Percentiles rank a stretch among this genome's conserved stretches.
phyloP scores from a whole-genome alignment of 129 eudicot genomes.

The Pittosporum tobira region DNA sequence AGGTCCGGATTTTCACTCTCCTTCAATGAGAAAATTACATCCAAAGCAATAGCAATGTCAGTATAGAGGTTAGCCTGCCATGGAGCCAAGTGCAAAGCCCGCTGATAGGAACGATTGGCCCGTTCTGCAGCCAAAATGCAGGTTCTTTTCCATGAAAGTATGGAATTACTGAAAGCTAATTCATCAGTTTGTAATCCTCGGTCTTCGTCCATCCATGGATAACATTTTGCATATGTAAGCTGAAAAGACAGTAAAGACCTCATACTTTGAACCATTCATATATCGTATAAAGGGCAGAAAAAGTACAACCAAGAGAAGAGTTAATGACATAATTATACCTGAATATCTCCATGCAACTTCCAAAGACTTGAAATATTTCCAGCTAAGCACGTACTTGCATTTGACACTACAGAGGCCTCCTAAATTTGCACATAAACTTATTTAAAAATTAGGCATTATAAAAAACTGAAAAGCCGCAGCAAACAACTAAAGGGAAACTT shows the following conservation, averaged over 20 bases:
- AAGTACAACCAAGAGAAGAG: constrained; percentile 3
- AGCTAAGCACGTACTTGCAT: constrained; percentile 38
- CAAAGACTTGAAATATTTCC: constrained; percentile 69
- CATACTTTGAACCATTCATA: constrained; percentile 3
- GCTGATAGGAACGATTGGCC: constrained; percentile 77
- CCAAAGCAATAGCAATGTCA: constrained; percentile 71
- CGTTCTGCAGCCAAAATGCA: constrained; percentile 59
- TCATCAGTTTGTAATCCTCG: constrained; percentile 28
- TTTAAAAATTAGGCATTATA: constrained; percentile 7
- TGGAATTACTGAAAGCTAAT: constrained; percentile 50
- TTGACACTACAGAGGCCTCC: constrained; percentile 76
- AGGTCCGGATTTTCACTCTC: constrained; percentile 28
- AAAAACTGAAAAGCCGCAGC: constrained; percentile 4
- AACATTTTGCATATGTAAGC: constrained; percentile 83
- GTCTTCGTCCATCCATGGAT: constrained; percentile 81
- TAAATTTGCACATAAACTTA: constrained; percentile 14
- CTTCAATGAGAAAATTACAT: constrained; percentile 44
- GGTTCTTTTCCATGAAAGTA: constrained; percentile 53
- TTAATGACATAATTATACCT: constrained; percentile 39
- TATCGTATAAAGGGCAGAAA: not conserved
- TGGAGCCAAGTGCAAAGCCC: constrained; percentile 82
- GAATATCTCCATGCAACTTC: constrained; percentile 97
- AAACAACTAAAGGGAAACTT: not conserved
- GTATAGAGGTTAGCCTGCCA: constrained; percentile 89
- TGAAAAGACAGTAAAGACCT: constrained; percentile 27